Evolutionary conservation across 2,329 filamentous ascomycete genomes (phyloP), one percentile per base, ranked within the genome.

Genomic region (Mollisia scopiformis): DNA sequence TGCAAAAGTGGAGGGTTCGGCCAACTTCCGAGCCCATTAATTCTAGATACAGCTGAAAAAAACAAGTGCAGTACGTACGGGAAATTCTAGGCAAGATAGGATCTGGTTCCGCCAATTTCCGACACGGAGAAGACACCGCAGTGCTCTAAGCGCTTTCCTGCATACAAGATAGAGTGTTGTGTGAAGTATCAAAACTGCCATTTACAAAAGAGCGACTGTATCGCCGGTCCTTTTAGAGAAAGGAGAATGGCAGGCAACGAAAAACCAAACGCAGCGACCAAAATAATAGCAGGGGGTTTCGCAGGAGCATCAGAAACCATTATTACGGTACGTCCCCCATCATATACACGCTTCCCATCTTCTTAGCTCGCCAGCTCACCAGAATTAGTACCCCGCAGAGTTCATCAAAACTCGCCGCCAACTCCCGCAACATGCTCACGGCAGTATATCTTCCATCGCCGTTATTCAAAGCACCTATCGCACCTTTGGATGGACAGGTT

Each of bases 361-460:
- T 41, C 14, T 25, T n/a, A 16, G 16, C 16, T 37, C 21, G 27
- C 1, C n/a, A n/a, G 3, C 13, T 30, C 35, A 7, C 16, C 23
- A n/a, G 6, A 7, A 49, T 6, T 19, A 62, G 56, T 62, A 58
- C 21, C 60, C 60, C 23, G 56, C 60, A 4, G 60, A 62, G 31
- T 62, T 55, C 52, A 25, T 62, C 56, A 62, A 62, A 37, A 62
- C 60, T 6, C 60, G 50, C 1, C 50, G 43, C 13, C 60, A 62
- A 47, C 60, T 62, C 31, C 61, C 54, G 14, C 47, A 54, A 7
- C 21, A 27, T 33, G 25, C 31, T 28, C 6, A 46, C 31, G 52
- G 13, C 8, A 11, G 28, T 11, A 33, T 19, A 33, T 62, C 59
- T 7, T 59, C 60, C 13, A 25, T 56, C 13, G n/a, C 51, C 10